These are phyloP conservation scores for Trypanosoma cruzi DNA, from an alignment of 208 protist species.

Conservation along the genomic window DNA sequence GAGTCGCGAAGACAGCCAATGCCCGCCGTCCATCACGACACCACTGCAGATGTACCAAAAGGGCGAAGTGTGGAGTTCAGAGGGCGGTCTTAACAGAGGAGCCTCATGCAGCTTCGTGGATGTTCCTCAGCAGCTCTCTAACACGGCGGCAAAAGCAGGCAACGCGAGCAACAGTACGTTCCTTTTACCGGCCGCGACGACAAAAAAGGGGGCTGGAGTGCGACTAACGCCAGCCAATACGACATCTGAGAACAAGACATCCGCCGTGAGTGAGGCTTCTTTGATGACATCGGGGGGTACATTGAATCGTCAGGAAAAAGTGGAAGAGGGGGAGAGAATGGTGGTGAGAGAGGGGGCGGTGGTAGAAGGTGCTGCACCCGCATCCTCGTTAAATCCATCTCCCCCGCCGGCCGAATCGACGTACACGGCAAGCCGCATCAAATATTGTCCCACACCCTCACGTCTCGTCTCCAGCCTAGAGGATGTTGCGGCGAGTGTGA, in stretches of 20 bases:
- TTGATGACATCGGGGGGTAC: not conserved
- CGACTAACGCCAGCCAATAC: not conserved
- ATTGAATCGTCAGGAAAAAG: not conserved
- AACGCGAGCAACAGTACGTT: not conserved
- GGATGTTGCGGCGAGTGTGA: slow-evolving; percentile 58
- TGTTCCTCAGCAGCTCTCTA: slow-evolving; percentile 27
- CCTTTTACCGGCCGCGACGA: no score
- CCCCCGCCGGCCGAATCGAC: not conserved
- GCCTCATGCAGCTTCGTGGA: slow-evolving; percentile 25
- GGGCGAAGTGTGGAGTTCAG: slow-evolving; percentile 13
- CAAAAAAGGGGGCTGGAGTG: no score
- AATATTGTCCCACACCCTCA: slow-evolving; percentile 1
- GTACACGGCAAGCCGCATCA: slow-evolving; percentile 15
- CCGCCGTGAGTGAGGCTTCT: not conserved
- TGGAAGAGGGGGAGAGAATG: not conserved
- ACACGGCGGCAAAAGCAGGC: slow-evolving; percentile 9
- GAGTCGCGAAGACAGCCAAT: not conserved
- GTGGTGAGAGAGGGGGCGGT: slow-evolving; percentile 1
- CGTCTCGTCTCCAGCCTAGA: slow-evolving; percentile 33
- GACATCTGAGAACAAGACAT: not conserved
- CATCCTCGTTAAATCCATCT: not conserved
- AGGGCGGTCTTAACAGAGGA: not conserved
- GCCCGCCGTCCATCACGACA: slow-evolving; percentile 28
- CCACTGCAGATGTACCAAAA: slow-evolving; percentile 41
- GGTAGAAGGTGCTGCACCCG: not conserved